Conservation (phyloP, 805 yeast genomes). For the Ogataea parapolymorpha region DNA sequence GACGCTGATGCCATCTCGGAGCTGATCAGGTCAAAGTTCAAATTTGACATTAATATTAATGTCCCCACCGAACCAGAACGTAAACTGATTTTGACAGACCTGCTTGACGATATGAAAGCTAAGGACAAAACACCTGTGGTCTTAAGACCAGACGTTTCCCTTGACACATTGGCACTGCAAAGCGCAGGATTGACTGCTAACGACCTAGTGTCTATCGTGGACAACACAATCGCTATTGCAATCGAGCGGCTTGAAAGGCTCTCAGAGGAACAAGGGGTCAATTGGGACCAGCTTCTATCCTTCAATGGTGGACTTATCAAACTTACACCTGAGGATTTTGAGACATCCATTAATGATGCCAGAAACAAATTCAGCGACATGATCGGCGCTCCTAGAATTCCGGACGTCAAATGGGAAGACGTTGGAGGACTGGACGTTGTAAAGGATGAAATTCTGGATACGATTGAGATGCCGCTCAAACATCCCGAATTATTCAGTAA, state of each 20-base stretch:
- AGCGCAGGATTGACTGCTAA: conserved; percentile 91
- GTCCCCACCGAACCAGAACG: conserved; percentile 84
- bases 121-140: not conserved
- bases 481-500: conserved; percentile 85
- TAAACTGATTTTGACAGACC: conserved; percentile 51
- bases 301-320: conserved; percentile 55
- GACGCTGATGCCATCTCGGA: conserved; percentile 70
- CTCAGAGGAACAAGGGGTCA: conserved; percentile 22
- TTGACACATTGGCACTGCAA: conserved; percentile 64
- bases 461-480: conserved; percentile 92
- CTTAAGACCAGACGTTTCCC: conserved; percentile 49
- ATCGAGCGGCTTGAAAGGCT: conserved; percentile 43
- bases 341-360: conserved; percentile 71
- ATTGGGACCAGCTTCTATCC: conserved; percentile 36
- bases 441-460: conserved; percentile 89
- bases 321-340: conserved; percentile 59
- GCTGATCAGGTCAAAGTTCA: conserved; percentile 60
- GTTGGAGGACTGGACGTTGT: conserved; percentile 93
- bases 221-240: conserved; percentile 59
- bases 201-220: conserved; percentile 70
- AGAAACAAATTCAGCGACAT: conserved; percentile 87
- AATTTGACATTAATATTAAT: conserved; percentile 70
- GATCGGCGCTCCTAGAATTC: conserved; percentile 95
- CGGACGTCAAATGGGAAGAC: conserved; percentile 94
- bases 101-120: conserved; percentile 29